A percentile compares a stretch with the other conserved stretches of the same genome.
These are phyloP conservation scores for Phylloporus rhodoxanthus DNA, from an alignment of 768 basidiomycete species.

Conservation along the genomic window DNA sequence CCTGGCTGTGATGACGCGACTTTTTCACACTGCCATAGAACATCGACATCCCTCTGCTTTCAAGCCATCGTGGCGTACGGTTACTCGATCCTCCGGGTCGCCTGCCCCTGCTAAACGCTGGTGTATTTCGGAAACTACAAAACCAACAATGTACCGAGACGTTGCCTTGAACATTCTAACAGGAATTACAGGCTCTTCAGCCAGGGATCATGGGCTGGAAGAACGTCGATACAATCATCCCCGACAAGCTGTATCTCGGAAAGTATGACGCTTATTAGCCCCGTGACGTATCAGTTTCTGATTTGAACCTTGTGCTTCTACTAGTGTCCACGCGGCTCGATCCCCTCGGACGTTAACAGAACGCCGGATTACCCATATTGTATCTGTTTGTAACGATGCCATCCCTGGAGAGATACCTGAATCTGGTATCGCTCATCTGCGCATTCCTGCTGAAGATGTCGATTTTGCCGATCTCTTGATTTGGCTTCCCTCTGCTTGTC, in stretches of 20 bases:
- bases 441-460: constrained; percentile 64
- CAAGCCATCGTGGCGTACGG: constrained; percentile 23
- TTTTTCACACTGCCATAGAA: constrained; percentile 30
- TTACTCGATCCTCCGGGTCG: constrained; percentile 29
- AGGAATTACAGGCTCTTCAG: constrained; percentile 26
- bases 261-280: constrained; percentile 47
- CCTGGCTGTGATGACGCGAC: constrained; percentile 30
- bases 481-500: constrained; percentile 58
- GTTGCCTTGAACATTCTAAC: constrained; percentile 19
- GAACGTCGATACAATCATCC: constrained; percentile 63
- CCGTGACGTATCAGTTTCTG: constrained; percentile 34
- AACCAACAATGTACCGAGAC: constrained; percentile 28
- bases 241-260: constrained; percentile 62
- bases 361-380: constrained; percentile 70
- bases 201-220: constrained; percentile 43
- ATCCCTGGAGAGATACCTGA: constrained; percentile 67
- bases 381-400: constrained; percentile 69
- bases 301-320: constrained; percentile 37
- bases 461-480: constrained; percentile 66
- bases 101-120: constrained; percentile 20
- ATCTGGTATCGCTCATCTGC: constrained; percentile 64
- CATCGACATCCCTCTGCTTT: constrained; percentile 17
- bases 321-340: constrained; percentile 62
- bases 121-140: constrained; percentile 26
- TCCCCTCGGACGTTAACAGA: constrained; percentile 68